Base-by-base conservation (phyloP, 164 flowering plant species). In the Aristolochia contorta region DNA sequence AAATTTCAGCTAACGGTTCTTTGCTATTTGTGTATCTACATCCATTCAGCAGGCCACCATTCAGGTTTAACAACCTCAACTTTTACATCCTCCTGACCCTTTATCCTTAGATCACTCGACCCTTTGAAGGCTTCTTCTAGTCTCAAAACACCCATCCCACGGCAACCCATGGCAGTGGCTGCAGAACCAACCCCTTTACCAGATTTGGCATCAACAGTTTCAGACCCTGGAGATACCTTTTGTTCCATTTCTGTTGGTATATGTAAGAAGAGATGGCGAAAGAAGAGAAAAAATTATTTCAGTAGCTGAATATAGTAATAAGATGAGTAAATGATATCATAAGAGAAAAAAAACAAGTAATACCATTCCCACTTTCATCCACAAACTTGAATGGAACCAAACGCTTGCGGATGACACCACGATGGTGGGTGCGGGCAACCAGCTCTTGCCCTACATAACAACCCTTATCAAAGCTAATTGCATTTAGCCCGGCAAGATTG, bases 21-120 rank as follows among this genome's bases (percentile, higher is more conserved):
- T 23, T 78, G 71, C 20, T 72, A 67, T 69, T 80, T 73, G 65
- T 76, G 64, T 14, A 82, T 81, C 21, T 48, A 75, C 59, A 74
- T 65, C 97, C 97, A 93, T 62, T 90, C 87, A 49, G 74, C 59
- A 19, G 99, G 96, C 99, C 97, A 93, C 99, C 99, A 93, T 30
- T 86, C 70, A 18, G 99, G 99, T 73, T 70, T 78, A 47, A 73
- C 65, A 37, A 77, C 72, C 67, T 83, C 76, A 54, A 86, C 84
- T 54, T 75, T 79, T 16, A 88, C 72, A 67, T 79, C 72, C 30
- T 84, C 82, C 8, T 72, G 75, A 3, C 83, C 94, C 66, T 74
- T 65, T 15, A 90, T 74, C 22, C 69, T 68, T 71, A 87, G 72
- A 5, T 20, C n/a, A 46, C 72, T 67, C 1, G 79, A 65, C 18